Base-by-base conservation (phyloP, 345 rosid species). In the Iberis pinnata region DNA sequence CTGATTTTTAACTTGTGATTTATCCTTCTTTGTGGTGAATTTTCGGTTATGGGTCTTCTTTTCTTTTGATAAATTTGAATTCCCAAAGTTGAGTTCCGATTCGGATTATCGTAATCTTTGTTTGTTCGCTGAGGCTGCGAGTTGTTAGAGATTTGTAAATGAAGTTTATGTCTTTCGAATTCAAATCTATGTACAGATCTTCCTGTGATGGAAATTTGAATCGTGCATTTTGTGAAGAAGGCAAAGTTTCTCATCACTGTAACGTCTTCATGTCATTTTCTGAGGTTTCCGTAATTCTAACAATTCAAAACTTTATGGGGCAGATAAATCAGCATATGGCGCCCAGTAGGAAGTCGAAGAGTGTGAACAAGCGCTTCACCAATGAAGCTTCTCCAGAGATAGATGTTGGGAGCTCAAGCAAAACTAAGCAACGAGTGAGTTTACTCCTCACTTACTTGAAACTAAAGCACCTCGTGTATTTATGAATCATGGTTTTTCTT, bases 271-370 rank as follows among this genome's bases (percentile, higher is more conserved):
- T n/a, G n/a, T n/a, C n/a, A n/a, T n/a, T n/a, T n/a, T n/a, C n/a
- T n/a, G n/a, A n/a, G n/a, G n/a, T n/a, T n/a, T n/a, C n/a, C n/a
- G n/a, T n/a, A n/a, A 26, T 47, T 48, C 29, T 59, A 39, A 60
- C 29, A 9, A n/a, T 16, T 18, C 7, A 18, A 42, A 42, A 6
- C 8, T 29, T 29, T 9, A 4, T 9, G 61, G 54, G 64, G 77
- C 63, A 44, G 70, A 39, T 22, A 45, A 64, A 37, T 25, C 52
- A 19, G 18, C 16, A 7, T 29, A 90, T 86, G 98, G 85, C 89
- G 12, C 89, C 96, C 5, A 24, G 71, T 11, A 86, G 65, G 58
- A 90, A 82, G 71, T 72, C 80, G n/a, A 86, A 76, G 62, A 84
- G 78, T 64, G 73, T 71, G 52, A 46, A 54, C 47, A 67, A 42